Evolutionary conservation across 2,329 filamentous ascomycete species (phyloP), one percentile per base, ranked within the genome.

Genomic region (Aspergillus niger): DNA sequence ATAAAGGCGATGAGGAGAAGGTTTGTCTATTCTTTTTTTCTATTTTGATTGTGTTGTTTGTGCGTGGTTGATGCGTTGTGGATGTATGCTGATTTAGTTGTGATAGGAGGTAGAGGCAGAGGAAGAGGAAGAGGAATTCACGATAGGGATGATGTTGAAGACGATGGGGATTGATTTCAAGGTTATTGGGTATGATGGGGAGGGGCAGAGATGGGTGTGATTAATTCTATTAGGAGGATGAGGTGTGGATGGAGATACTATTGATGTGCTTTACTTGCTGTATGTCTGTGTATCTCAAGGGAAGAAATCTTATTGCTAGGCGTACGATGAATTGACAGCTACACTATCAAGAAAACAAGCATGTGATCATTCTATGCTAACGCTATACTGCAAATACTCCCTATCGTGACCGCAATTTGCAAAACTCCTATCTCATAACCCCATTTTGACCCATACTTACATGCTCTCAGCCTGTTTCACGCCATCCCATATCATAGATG

Each of bases 71-170:
- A 5, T 36, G 32, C 13, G 2, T 15, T 36, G 32, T 30, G 32
- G 11, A 36, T 11, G 36, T 10, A 32, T 32, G 26, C 22, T n/a
- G 51, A 48, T 8, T 44, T 28, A 26, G 2, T n/a, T 22, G 11
- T 5, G 11, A 22, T 11, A n/a, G 15, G 8, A 22, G 36, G 13
- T 20, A 13, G 22, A 15, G 22, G n/a, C 15, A 20, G 36, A 28
- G 22, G 24, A 22, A 13, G 22, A 32, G n/a, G n/a, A 6, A 11
- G 65, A 87, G 86, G 83, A 82, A 11, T 89, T 90, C 68, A 89
- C 86, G 11, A 88, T 91, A 83, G 86, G 84, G 51, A 86, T 85
- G 82, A 90, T 90, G 88, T 79, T 91, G 15, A 83, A 82, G 65
- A 85, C 82, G 30, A 76, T 90, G 60, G 87, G 89, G 67, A 83